phyloP scores from a whole-genome alignment of 1,284 basidiomycete genomes.

The Cutaneotrichosporon sp. region DNA sequence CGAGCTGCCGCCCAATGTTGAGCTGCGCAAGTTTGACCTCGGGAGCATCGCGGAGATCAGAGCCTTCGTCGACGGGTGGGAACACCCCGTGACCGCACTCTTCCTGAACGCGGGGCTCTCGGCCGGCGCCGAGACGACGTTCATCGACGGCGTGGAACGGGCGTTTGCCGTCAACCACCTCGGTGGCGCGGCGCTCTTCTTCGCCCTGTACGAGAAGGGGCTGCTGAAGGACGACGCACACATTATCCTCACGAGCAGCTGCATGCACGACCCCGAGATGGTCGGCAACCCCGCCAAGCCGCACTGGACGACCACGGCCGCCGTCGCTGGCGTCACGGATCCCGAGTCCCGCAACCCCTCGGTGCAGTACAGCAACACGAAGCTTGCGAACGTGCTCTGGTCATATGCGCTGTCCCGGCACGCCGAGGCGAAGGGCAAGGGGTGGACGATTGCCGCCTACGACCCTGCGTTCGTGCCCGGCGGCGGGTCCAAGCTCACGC shows the following conservation, averaged over 20 bases:
- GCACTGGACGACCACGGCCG: constrained; percentile 24
- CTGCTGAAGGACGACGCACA: constrained; percentile 17
- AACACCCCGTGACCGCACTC: constrained; percentile 6
- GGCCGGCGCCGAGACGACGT: neutral
- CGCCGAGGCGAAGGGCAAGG: neutral
- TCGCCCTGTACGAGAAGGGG: constrained; percentile 12
- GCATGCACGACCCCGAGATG: constrained; percentile 20
- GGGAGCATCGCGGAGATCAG: constrained; percentile 2
- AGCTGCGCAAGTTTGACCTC: constrained; percentile 11
- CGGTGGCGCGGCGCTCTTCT: constrained; percentile 31
- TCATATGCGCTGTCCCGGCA: constrained; percentile 22
- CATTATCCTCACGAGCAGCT: constrained; percentile 22
- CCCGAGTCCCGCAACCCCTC: neutral
- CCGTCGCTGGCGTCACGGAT: constrained; percentile 18
- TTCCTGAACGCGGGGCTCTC: constrained; percentile 10
- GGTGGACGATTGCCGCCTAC: constrained; percentile 24
- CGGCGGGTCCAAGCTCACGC: constrained; percentile 3
- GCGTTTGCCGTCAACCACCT: constrained; percentile 32
- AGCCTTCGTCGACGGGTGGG: constrained; percentile 8
- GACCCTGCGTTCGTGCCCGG: constrained; percentile 30
- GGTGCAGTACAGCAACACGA: constrained; percentile 12
- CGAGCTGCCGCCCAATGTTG: neutral
- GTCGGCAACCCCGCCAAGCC: neutral
- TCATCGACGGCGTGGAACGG: constrained; percentile 18
- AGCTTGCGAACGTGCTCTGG: constrained; percentile 27